Base-by-base conservation (phyloP, 805 yeast genomes). In the Diddensiella santjacobensis region DNA sequence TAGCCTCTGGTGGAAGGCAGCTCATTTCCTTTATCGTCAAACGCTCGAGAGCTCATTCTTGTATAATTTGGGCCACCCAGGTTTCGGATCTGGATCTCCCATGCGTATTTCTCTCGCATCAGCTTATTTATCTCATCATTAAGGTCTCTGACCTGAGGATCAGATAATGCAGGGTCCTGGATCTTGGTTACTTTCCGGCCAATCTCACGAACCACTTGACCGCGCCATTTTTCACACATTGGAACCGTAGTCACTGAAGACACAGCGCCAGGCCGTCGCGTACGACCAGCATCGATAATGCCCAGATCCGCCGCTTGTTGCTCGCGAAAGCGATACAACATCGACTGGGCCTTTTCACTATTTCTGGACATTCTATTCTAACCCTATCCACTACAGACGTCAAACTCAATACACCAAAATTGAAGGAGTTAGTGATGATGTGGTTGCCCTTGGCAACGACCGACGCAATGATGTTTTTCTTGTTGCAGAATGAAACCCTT, bases 331-430 rank as follows among this genome's bases (percentile, higher is more conserved):
- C 88, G 70, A 55, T 78, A 79, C 47, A 87, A 75, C 45, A 82
- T 74, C 0, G 89, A 78, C 61, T 84, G 85, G 3, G 91, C 83
- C 59, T 82, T 84, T 57, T 87, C 95, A 30, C 75, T 74, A 60
- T 85, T 85, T 52, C 93, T 69, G 29, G 93, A 83, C 95, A 87
- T 86, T 30, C 20, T 42, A n/a, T n/a, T n/a, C n/a, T n/a, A n/a
- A n/a, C n/a, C n/a, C n/a, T n/a, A n/a, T n/a, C n/a, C n/a, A n/a
- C n/a, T n/a, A n/a, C n/a, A n/a, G n/a, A n/a, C n/a, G n/a, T n/a
- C n/a, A n/a, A n/a, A n/a, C n/a, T n/a, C n/a, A n/a, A n/a, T n/a
- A n/a, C n/a, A n/a, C n/a, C n/a, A n/a, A n/a, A n/a, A n/a, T n/a
- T n/a, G n/a, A n/a, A n/a, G n/a, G n/a, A n/a, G n/a, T n/a, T n/a